These are phyloP conservation scores for Tricladium varicosporioides DNA, from an alignment of 2,329 filamentous ascomycete species.

Conservation along the genomic window DNA sequence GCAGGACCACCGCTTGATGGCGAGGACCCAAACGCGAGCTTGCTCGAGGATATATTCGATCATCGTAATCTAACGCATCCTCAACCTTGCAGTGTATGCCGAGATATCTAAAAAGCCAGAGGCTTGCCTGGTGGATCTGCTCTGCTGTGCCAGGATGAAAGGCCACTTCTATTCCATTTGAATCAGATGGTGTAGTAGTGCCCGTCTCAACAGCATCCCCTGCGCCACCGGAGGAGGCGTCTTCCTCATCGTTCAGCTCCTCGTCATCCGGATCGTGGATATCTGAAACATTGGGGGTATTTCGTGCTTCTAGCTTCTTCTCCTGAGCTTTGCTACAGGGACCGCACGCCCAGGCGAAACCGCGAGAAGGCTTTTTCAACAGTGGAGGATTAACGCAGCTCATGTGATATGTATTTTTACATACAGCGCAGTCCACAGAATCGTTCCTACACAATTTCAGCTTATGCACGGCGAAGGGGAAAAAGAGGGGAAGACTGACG, in stretches of 20 bases:
- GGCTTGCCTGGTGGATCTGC: slow-evolving; percentile 86
- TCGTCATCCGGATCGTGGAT: slow-evolving; percentile 64
- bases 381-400: slow-evolving; percentile 90
- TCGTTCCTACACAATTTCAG: slow-evolving; percentile 62
- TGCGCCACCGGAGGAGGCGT: slow-evolving; percentile 60
- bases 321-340: slow-evolving; percentile 96
- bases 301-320: slow-evolving; percentile 82
- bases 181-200: slow-evolving; percentile 61
- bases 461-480: neutral
- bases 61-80: slow-evolving; percentile 94
- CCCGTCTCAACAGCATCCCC: slow-evolving; percentile 54
- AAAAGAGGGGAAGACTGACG: slow-evolving; percentile 51
- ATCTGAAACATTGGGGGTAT: slow-evolving; percentile 75
- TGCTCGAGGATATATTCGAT: slow-evolving; percentile 93
- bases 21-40: slow-evolving; percentile 88
- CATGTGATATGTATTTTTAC: slow-evolving; percentile 96
- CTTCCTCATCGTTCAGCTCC: slow-evolving; percentile 61
- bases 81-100: slow-evolving; percentile 94
- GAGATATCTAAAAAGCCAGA: slow-evolving; percentile 95
- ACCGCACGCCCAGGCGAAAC: slow-evolving; percentile 97
- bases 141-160: slow-evolving; percentile 69
- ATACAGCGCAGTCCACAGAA: slow-evolving; percentile 96
- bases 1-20: slow-evolving; percentile 81
- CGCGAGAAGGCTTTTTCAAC: slow-evolving; percentile 92
- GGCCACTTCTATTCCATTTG: slow-evolving; percentile 52